Evolutionary conservation across 2,329 filamentous ascomycete species (phyloP).

Genomic region (Phyllosticta citrichinensis): DNA sequence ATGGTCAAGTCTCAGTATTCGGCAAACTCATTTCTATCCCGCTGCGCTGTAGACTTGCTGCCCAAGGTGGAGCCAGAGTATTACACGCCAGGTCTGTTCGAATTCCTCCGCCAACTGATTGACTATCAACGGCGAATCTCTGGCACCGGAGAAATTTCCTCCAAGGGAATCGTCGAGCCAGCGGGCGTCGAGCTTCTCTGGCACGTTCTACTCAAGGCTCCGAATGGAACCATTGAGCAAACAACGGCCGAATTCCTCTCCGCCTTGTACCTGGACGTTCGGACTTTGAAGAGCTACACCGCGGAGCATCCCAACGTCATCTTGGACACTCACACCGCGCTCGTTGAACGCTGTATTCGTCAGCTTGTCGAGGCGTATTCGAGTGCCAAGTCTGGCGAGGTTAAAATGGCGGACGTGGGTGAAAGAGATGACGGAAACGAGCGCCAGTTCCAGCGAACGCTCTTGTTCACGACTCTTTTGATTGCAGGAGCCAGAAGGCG

Average conservation of each 20-base stretch:
- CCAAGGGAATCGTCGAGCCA: slow-evolving; percentile 41
- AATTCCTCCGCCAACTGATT: slow-evolving; percentile 45
- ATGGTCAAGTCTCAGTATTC: slow-evolving; percentile 21
- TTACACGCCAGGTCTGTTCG: slow-evolving; percentile 52
- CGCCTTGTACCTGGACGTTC: slow-evolving; percentile 56
- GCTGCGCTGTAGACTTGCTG: slow-evolving; percentile 46
- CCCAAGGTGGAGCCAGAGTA: slow-evolving; percentile 46
- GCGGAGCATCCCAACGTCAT: slow-evolving; percentile 17
- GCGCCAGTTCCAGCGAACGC: slow-evolving; percentile 21
- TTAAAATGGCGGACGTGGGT: not conserved
- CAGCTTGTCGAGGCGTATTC: slow-evolving; percentile 6
- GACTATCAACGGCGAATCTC: slow-evolving; percentile 5
- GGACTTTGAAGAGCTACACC: not conserved
- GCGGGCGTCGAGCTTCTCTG: slow-evolving; percentile 64
- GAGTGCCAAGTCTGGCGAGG: not conserved
- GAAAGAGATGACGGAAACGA: slow-evolving; percentile 7
- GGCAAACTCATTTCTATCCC: slow-evolving; percentile 34
- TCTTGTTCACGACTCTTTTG: slow-evolving; percentile 26
- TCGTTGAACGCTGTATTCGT: slow-evolving; percentile 67
- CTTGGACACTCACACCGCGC: slow-evolving; percentile 53
- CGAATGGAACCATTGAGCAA: slow-evolving; percentile 54
- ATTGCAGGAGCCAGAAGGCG: slow-evolving; percentile 5
- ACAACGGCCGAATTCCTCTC: slow-evolving; percentile 62
- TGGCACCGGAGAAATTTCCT: slow-evolving; percentile 31
- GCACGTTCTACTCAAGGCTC: slow-evolving; percentile 65